A percentile compares a stretch with the other conserved stretches of the same genome.
Conservation (phyloP, 2,329 filamentous ascomycete genomes). For the Colletotrichum lini region DNA sequence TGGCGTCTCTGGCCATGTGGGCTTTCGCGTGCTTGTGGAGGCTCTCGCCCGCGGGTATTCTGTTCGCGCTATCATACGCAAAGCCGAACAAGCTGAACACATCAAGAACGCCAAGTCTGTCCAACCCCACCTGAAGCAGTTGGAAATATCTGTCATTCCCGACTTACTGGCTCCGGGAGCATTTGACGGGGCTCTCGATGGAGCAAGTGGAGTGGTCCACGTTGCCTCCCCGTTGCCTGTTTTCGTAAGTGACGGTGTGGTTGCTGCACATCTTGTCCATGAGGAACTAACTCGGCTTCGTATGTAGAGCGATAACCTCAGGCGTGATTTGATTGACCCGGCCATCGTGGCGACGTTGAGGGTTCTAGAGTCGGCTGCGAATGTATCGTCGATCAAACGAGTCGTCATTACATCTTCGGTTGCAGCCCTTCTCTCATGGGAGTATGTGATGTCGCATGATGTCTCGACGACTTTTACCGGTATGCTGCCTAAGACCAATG, state of each 20-base stretch:
- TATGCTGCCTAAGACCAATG: background rate
- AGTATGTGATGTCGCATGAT: background rate
- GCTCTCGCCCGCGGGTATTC: conserved; percentile 46
- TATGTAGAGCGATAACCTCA: conserved; percentile 20
- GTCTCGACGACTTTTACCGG: background rate
- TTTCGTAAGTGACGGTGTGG: background rate
- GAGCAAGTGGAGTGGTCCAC: conserved; percentile 54
- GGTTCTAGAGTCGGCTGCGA: conserved; percentile 55
- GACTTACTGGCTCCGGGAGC: conserved; percentile 54
- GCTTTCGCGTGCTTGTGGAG: conserved; percentile 47
- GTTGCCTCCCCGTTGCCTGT: conserved; percentile 47
- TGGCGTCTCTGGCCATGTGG: conserved; percentile 49
- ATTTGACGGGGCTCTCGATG: conserved; percentile 57
- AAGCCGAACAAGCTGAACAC: conserved; percentile 29
- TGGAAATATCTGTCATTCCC: conserved; percentile 51
- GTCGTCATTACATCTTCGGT: conserved; percentile 60
- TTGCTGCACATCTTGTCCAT: background rate
- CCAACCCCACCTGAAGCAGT: conserved; percentile 34
- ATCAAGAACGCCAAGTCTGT: conserved; percentile 20
- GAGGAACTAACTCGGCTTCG: background rate
- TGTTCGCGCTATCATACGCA: conserved; percentile 49
- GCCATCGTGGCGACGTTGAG: conserved; percentile 54
- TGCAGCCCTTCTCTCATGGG: conserved; percentile 34
- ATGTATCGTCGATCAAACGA: conserved; percentile 51
- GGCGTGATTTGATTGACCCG: conserved; percentile 48